Evolutionary conservation across 495 filamentous ascomycete species (phyloP).

Genomic region (Talaromyces wortmannii): DNA sequence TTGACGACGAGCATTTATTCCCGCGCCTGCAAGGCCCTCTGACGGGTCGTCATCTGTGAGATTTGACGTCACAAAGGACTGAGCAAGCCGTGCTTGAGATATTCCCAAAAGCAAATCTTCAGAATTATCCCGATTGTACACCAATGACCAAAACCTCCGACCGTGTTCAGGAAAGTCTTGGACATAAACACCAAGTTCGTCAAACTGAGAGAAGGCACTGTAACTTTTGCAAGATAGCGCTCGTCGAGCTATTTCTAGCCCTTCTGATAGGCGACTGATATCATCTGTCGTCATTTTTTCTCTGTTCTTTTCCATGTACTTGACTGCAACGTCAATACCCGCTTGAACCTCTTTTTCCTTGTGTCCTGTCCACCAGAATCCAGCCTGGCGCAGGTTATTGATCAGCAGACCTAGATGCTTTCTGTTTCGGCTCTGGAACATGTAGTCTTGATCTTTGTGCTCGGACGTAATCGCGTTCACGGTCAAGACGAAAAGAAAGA

Average conservation of each 20-base stretch:
- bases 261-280: constrained; percentile 13
- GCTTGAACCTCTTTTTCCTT: constrained; percentile 50
- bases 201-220: constrained; percentile 55
- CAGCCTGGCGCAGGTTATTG: constrained; percentile 75
- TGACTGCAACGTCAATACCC: constrained; percentile 54
- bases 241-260: constrained; percentile 53
- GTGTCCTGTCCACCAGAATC: constrained; percentile 85
- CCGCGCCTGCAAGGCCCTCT: constrained; percentile 42
- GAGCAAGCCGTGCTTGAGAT: constrained; percentile 49
- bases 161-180: constrained; percentile 46
- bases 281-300: constrained; percentile 52
- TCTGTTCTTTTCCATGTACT: constrained; percentile 52
- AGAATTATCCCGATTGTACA: constrained; percentile 17
- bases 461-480: constrained; percentile 90
- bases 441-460: constrained; percentile 74
- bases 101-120: constrained; percentile 43
- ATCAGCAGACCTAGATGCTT: constrained; percentile 59
- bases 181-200: constrained; percentile 73
- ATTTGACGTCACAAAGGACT: constrained; percentile 51
- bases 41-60: constrained; percentile 38
- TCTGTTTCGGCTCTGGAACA: constrained; percentile 71
- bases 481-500: constrained; percentile 73
- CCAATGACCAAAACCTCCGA: constrained; percentile 58
- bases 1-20: constrained; percentile 30
- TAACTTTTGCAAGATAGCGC: constrained; percentile 56